Percentiles rank a stretch among this genome's conserved stretches.
Conservation (phyloP, 164 flowering plant species). For the Warburgia ugandensis region DNA sequence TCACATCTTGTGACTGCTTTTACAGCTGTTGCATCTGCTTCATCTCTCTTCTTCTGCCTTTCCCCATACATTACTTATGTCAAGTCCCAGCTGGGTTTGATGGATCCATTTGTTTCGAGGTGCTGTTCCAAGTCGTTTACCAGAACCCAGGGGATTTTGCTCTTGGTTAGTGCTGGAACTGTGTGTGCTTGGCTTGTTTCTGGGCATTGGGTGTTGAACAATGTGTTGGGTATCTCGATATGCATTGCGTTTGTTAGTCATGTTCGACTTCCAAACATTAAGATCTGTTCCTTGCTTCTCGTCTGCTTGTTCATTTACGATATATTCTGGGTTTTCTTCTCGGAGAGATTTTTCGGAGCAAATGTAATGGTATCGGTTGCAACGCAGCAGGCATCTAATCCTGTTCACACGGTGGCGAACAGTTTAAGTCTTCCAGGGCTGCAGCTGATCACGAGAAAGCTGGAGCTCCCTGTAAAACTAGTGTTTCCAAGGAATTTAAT, state of each 20-base stretch:
- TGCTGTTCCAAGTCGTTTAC: constrained; percentile 83
- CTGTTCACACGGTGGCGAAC: constrained; percentile 85
- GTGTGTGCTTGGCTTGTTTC: constrained; percentile 84
- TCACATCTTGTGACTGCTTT: constrained; percentile 90
- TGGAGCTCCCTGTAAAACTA: constrained; percentile 90
- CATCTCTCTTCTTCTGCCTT: constrained; percentile 79
- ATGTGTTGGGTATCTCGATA: constrained; percentile 79
- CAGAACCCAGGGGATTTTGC: constrained; percentile 50
- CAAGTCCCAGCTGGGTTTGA: constrained; percentile 44
- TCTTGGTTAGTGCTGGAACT: constrained; percentile 34
- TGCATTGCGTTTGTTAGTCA: constrained; percentile 96
- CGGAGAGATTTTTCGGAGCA: constrained; percentile 92
- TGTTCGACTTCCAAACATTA: constrained; percentile 91
- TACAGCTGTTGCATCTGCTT: constrained; percentile 66
- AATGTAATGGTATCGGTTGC: constrained; percentile 98
- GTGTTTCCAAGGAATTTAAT: constrained; percentile 84
- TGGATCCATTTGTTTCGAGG: constrained; percentile 64
- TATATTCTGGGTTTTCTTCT: constrained; percentile 96
- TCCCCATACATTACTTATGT: constrained; percentile 53
- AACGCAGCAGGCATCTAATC: constrained; percentile 90
- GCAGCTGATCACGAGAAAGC: constrained; percentile 77
- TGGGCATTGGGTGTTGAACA: constrained; percentile 91
- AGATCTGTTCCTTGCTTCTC: constrained; percentile 89
- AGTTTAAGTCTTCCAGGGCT: constrained; percentile 90
- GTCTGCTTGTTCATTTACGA: constrained; percentile 81